These are phyloP conservation scores for Stachybotrys chlorohalonatus DNA, from an alignment of 2,329 filamentous ascomycete species.

Conservation along the genomic window DNA sequence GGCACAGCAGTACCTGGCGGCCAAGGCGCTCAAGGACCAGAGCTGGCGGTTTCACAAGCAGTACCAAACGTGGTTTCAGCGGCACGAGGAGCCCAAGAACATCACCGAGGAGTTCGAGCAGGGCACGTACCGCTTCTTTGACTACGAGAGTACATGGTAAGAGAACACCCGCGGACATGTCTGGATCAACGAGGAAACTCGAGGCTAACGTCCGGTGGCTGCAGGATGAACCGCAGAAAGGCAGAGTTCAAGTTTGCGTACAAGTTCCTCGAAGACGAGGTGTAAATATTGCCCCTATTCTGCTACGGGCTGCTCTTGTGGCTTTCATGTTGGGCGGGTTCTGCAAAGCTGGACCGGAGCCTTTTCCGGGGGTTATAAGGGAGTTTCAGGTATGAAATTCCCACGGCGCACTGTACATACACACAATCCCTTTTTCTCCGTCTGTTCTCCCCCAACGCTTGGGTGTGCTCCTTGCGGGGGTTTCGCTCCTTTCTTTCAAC, in stretches of 20 bases:
- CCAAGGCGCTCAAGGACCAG: slow-evolving; percentile 94
- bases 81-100: slow-evolving; percentile 95
- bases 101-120: slow-evolving; percentile 99
- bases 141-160: slow-evolving; percentile 98
- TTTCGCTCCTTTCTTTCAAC: no score
- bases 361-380: background rate
- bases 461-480: no score
- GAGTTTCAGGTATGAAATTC: no score
- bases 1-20: slow-evolving; percentile 90
- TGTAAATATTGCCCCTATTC: slow-evolving; percentile 30
- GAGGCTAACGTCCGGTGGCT: slow-evolving; percentile 8
- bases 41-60: slow-evolving; percentile 99
- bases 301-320: background rate
- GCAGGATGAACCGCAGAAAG: slow-evolving; percentile 96
- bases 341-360: background rate
- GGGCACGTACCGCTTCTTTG: slow-evolving; percentile 97
- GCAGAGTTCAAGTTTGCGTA: slow-evolving; percentile 98
- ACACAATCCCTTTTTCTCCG: no score
- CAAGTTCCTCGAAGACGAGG: slow-evolving; percentile 93
- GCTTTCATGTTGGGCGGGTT: background rate
- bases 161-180: slow-evolving; percentile 20
- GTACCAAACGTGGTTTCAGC: slow-evolving; percentile 98
- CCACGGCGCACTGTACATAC: no score
- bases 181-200: background rate
- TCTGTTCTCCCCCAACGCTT: no score